phyloP scores from a whole-genome alignment of 2,329 filamentous ascomycete species.

The Phaeosphaeria sp. region DNA sequence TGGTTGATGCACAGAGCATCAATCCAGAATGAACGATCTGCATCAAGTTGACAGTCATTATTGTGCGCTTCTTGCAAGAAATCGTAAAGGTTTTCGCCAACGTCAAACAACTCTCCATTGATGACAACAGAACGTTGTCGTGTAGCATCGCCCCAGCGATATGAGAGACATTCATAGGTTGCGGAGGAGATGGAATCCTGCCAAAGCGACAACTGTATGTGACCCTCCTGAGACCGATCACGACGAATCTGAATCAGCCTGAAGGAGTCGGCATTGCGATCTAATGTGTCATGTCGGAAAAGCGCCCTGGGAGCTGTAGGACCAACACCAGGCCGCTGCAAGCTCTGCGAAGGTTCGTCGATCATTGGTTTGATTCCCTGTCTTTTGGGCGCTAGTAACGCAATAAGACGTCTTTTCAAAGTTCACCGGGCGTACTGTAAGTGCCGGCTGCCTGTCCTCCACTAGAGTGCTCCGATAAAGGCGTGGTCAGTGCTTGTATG shows the following conservation, averaged over 20 bases:
- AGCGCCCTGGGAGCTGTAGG: neutral
- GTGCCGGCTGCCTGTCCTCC: neutral
- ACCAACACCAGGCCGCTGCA: neutral
- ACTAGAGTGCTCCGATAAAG: neutral
- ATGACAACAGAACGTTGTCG: neutral
- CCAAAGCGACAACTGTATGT: neutral
- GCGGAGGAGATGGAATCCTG: neutral
- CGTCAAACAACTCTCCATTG: neutral
- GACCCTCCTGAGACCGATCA: neutral
- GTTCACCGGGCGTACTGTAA: neutral
- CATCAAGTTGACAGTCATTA: neutral
- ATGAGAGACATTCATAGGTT: constrained; percentile 6
- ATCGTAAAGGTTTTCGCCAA: neutral
- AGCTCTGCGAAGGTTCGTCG: neutral
- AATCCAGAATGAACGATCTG: constrained; percentile 9
- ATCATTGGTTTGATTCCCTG: neutral
- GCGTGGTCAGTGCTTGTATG: neutral
- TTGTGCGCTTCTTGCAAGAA: neutral
- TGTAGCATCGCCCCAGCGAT: neutral
- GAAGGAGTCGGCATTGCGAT: neutral
- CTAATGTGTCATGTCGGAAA: neutral
- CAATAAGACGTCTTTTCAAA: neutral
- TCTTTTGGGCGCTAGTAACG: neutral
- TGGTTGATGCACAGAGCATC: constrained; percentile 19
- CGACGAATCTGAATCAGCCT: constrained; percentile 2